Base-by-base conservation (phyloP, 352 stramenopile species). In the Phytopythium kandeliae region DNA sequence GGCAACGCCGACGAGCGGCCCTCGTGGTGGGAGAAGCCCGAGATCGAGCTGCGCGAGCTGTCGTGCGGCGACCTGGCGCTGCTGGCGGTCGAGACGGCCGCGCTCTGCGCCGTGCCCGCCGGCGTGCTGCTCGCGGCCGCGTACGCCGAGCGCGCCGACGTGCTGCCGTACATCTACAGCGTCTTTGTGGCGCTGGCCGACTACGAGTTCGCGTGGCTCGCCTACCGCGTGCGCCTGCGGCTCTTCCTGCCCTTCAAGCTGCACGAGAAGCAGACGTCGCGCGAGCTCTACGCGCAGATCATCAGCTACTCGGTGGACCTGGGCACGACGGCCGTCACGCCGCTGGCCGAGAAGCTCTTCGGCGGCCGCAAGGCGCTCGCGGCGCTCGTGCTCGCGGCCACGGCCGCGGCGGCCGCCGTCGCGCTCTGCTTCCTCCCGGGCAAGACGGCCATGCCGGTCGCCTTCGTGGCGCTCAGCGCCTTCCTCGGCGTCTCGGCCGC, bases 281-380 rank as follows among this genome's bases (percentile, higher is more conserved):
- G 71, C 12, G 76, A 87, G 24, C 69, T 87, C 47, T 87, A 87
- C 57, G 57, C 54, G 28, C 76, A 84, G 63, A 87, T 87, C 55
- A 87, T 87, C 56, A 68, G 60, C 24, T 87, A 85, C 53, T 76
- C 71, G 21, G 73, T 84, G 25, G 69, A 87, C 17, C 54, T 82
- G 15, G 54, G 74, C 31, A 84, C 76, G 13, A 72, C 69, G 15
- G 76, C 73, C 2, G 48, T 84, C 54, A 85, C 76, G 37, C 59
- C 69, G 7, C 24, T 80, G 1, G 71, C 76, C 0, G 73, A 85
- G 46, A 69, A 67, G 9, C 35, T 60, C 2, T 67, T 71, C 28
- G 48, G 63, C 37, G 71, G 76, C 21, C 60, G 54, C 26, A 69
- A 60, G 36, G 19, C 49, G 8, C 13, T 66, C 4, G 60, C 63